These are phyloP conservation scores for Vicia villosa DNA, from an alignment of 306 rosid species.

Conservation along the genomic window DNA sequence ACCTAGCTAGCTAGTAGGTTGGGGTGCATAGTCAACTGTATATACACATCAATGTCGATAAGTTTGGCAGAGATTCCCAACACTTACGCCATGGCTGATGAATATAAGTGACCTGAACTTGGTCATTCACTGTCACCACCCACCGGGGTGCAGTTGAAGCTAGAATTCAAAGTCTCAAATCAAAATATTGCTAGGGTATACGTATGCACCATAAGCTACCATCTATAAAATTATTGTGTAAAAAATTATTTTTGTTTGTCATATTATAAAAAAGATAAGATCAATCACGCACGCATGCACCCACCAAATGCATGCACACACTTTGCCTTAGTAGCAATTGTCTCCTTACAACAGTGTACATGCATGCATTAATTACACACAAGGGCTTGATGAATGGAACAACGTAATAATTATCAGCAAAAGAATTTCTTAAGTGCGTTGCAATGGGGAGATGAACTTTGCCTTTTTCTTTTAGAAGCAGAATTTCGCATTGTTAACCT, in stretches of 20 bases:
- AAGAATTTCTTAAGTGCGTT: not conserved
- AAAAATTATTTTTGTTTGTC: not conserved
- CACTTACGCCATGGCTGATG: not conserved
- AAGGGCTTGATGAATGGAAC: not conserved
- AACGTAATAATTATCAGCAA: conserved; percentile 7
- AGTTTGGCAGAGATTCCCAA: conserved; percentile 16
- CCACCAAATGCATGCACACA: conserved; percentile 44
- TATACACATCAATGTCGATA: not conserved
- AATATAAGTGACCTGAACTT: conserved; percentile 36
- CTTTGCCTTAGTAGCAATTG: conserved; percentile 6
- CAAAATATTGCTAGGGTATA: conserved; percentile 3
- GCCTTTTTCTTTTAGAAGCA: not conserved
- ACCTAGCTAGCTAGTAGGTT: not conserved
- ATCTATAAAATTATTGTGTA: not conserved
- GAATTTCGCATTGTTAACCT: not conserved
- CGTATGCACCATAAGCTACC: conserved; percentile 19
- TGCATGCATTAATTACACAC: not conserved
- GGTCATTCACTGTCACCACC: conserved; percentile 38
- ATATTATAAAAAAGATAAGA: conserved; percentile 31
- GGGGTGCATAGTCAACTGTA: not conserved
- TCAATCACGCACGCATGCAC: conserved; percentile 21
- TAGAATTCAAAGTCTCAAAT: conserved; percentile 28
- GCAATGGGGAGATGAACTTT: conserved; percentile 36
- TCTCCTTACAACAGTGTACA: conserved; percentile 13
- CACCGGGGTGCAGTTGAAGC: conserved; percentile 25